phyloP scores from a whole-genome alignment of 176 grass and related monocot genomes.

The Cocos nucifera region DNA sequence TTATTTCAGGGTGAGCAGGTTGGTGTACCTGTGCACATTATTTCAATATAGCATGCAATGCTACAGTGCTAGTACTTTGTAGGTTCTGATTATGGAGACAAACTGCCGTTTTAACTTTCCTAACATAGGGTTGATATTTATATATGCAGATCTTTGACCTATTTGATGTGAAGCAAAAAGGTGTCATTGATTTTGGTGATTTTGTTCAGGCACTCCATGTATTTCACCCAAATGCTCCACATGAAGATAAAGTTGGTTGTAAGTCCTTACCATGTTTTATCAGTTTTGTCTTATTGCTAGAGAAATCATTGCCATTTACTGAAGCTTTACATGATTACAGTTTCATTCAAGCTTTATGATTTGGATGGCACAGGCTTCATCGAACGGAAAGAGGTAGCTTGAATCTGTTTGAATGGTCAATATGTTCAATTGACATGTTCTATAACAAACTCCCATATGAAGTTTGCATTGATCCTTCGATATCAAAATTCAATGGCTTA shows the following conservation, averaged over 20 bases:
- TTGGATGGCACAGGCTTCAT: conserved; percentile 18
- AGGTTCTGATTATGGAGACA: neutral
- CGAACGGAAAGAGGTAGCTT: conserved; percentile 19
- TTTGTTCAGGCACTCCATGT: conserved; percentile 23
- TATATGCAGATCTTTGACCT: conserved; percentile 25
- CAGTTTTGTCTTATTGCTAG: neutral
- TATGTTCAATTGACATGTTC: neutral
- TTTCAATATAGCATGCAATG: no score
- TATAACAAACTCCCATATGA: neutral
- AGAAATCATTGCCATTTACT: conserved; percentile 1
- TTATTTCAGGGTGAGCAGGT: no score
- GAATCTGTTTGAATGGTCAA: neutral
- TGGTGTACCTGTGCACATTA: no score
- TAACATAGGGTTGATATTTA: neutral
- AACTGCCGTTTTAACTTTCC: neutral
- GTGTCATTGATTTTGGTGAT: conserved; percentile 28
- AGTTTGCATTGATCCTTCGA: no score
- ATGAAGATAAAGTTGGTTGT: conserved; percentile 21
- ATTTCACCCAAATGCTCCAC: conserved; percentile 25
- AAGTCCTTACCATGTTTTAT: conserved; percentile 5
- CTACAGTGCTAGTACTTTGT: neutral
- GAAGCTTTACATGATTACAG: neutral
- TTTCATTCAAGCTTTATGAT: conserved; percentile 23
- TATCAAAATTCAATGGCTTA: no score
- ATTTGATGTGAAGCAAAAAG: conserved; percentile 26